Base-by-base conservation (phyloP, 768 basidiomycete species). In the Dioszegia aurantiaca region DNA sequence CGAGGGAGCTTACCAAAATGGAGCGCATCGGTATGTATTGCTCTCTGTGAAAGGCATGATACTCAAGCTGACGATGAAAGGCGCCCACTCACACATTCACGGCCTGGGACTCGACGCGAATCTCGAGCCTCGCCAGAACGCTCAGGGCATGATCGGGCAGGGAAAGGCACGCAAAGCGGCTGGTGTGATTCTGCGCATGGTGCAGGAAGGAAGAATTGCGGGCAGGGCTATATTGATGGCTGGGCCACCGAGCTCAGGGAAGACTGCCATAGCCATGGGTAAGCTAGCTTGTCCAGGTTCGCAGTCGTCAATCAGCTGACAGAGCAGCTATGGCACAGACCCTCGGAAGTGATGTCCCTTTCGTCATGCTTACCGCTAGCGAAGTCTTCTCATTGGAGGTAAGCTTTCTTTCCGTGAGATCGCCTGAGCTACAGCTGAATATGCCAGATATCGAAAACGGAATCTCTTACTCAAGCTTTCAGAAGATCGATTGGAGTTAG, bases 191-290 rank as follows among this genome's bases (percentile, higher is more conserved):
- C 83, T 98, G 69, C 93, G 88, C 79, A 94, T 99, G 93, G 92
- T 98, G 5, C 89, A 95, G 76, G 90, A 95, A 69, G 91, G 91
- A 17, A 82, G 87, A 58, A 97, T 98, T 69, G 92, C 95, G 0
- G 95, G 95, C 26, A 84, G 94, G 42, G 90, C 93, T 5, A 93
- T 99, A 78, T 80, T 99, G 55, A 95, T 99, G 77, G 95, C 95
- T 17, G 95, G 95, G 0, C 95, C 95, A 5, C 93, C 95, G 5
- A 90, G 90, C 30, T 91, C 92, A 0, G 95, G 95, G 24, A 99
- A 99, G 79, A 98, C 95, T 0, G 95, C 95, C 30, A 95, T 99
- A 70, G 95, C 94, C 4, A 83, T 98, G 78, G 94, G 92, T 89
- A 65, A 52, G 83, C 80, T 28, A 10, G n/a, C n/a, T 14, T 10